Evolutionary conservation across 2,329 filamentous ascomycete genomes (phyloP).

Genomic region (Dryadomyces sulphureus): DNA sequence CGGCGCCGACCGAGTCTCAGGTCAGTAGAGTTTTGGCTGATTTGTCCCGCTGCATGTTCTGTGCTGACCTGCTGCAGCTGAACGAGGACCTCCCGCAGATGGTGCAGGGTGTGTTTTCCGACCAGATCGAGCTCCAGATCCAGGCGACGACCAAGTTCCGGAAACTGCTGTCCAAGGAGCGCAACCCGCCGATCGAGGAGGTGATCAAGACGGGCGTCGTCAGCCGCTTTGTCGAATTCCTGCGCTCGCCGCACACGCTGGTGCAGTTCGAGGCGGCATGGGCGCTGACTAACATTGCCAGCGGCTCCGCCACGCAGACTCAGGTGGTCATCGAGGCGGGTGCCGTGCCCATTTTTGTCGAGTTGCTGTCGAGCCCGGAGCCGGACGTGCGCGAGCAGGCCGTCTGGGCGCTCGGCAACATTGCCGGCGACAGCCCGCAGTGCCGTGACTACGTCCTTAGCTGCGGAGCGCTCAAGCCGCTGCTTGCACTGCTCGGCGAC

Average conservation of each 20-base stretch:
- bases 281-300: slow-evolving; percentile 98
- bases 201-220: slow-evolving; percentile 99
- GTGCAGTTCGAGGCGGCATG: slow-evolving; percentile 98
- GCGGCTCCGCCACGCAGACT: slow-evolving; percentile 90
- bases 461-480: slow-evolving; percentile 78
- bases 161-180: slow-evolving; percentile 95
- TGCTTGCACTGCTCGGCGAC: slow-evolving; percentile 81
- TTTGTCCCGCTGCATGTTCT: neutral
- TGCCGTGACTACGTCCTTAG: slow-evolving; percentile 94
- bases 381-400: slow-evolving; percentile 97
- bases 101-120: slow-evolving; percentile 95
- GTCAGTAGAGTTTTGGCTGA: slow-evolving; percentile 33
- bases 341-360: slow-evolving; percentile 95
- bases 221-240: slow-evolving; percentile 92
- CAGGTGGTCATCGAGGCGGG: slow-evolving; percentile 98
- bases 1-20: slow-evolving; percentile 87
- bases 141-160: slow-evolving; percentile 96
- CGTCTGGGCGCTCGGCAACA: slow-evolving; percentile 97
- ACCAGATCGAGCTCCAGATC: slow-evolving; percentile 96
- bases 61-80: slow-evolving; percentile 41
- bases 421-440: slow-evolving; percentile 92
- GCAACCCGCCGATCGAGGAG: slow-evolving; percentile 96
- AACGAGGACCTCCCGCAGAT: slow-evolving; percentile 97
- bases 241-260: slow-evolving; percentile 90
- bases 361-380: slow-evolving; percentile 87